Evolutionary conservation across 306 rosid genomes (phyloP).

Genomic region (Styphnolobium japonicum): DNA sequence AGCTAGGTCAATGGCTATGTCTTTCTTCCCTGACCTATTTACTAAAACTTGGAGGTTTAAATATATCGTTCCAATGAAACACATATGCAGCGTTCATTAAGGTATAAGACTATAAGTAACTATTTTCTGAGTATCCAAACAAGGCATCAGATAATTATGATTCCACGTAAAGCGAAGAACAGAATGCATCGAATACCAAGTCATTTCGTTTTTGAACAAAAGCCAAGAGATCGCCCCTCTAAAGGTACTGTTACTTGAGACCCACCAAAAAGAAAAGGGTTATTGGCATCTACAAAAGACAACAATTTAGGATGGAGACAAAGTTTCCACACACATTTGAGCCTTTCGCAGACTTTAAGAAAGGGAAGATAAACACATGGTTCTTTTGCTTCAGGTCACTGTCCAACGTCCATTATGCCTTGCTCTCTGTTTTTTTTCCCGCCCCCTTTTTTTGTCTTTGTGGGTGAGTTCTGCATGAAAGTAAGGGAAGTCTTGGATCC

Average conservation of each 20-base stretch:
- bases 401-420: conserved; percentile 25
- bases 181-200: conserved; percentile 31
- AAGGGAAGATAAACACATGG: conserved; percentile 41
- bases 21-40: too few relatives aligned
- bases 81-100: background rate
- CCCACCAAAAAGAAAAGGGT: conserved; percentile 49
- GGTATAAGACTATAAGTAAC: background rate
- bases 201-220: background rate
- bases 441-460: background rate
- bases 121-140: background rate
- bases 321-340: conserved; percentile 69
- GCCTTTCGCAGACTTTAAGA: conserved; percentile 82
- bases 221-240: background rate
- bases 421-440: conserved; percentile 17
- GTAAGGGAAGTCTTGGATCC: conserved; percentile 69
- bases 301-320: conserved; percentile 66
- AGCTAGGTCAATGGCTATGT: too few relatives aligned
- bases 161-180: conserved; percentile 1
- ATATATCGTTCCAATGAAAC: background rate
- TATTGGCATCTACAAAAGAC: conserved; percentile 78
- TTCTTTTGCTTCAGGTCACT: conserved; percentile 54
- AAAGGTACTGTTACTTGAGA: conserved; percentile 29
- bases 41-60: background rate
- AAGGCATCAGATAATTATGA: background rate
- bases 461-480: conserved; percentile 53